Evolutionary conservation across 148 eudicot species (phyloP), one percentile per base, ranked within the genome.

Genomic region (Pharnaceum exiguum): DNA sequence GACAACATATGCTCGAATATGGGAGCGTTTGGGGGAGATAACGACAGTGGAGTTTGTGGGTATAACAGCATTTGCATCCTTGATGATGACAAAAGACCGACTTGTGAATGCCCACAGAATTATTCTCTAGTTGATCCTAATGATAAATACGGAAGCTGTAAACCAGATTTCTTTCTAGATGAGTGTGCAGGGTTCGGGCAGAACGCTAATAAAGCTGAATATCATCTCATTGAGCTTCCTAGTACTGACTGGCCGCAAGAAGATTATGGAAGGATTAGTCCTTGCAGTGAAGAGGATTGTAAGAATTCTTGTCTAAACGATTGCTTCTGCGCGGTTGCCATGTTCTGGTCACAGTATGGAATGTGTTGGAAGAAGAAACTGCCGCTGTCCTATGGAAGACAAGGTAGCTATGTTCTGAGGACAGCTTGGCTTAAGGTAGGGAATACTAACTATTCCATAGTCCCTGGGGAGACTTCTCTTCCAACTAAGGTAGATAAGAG

Each of bases 311-410:
- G 72, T 51, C 52, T 75, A 17, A 22, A 28, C 32, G 72, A 67
- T 8, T 57, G 56, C 30, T 57, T 66, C 25, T 66, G 78, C 33
- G 67, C 55, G 3, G 74, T 53, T 48, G 79, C 64, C 16, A 37
- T 59, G 27, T 44, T 45, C 9, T n/a, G n/a, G n/a, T n/a, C n/a
- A n/a, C n/a, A n/a, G n/a, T n/a, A n/a, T n/a, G n/a, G n/a, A n/a
- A n/a, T n/a, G n/a, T 69, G 73, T 43, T 68, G 64, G 57, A 67
- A 64, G 74, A 74, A 74, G 67, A 74, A 29, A 63, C 31, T 39
- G 18, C 78, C 74, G 3, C 70, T 74, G 11, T 58, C 74, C 13
- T 52, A 59, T 27, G 78, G 74, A 48, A 59, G 61, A 47, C 18
- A 36, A 0, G 71, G 30, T 4, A 10, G 4, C 8, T 1, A 9